Conservation (phyloP, 768 basidiomycete species). For the Lepiota brunneoincarnata region DNA sequence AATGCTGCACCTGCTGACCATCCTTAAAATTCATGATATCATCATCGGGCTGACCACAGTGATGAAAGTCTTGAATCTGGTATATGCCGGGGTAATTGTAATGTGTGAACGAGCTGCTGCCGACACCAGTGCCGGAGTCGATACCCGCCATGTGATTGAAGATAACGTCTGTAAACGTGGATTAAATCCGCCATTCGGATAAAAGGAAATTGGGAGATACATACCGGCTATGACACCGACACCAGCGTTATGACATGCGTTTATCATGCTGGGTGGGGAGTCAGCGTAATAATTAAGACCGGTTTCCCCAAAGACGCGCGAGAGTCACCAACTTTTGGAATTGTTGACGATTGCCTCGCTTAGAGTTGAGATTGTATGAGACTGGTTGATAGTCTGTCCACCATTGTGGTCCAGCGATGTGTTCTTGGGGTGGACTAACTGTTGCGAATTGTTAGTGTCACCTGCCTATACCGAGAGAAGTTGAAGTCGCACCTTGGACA, state of each 20-base stretch:
- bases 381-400: constrained; percentile 77
- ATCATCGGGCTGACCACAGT: constrained; percentile 53
- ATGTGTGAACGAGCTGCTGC: constrained; percentile 49
- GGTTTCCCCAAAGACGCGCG: neutral
- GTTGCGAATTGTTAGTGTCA: too few species aligned
- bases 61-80: constrained; percentile 54
- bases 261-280: constrained; percentile 38
- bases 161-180: constrained; percentile 42
- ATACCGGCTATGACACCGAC: constrained; percentile 56
- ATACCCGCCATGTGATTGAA: constrained; percentile 65
- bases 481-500: constrained; percentile 52
- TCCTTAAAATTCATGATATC: constrained; percentile 55
- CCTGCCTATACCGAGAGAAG: too few species aligned
- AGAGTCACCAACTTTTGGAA: constrained; percentile 32
- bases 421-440: constrained; percentile 57
- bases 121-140: constrained; percentile 47
- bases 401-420: constrained; percentile 59
- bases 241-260: constrained; percentile 50
- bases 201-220: neutral
- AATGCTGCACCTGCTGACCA: constrained; percentile 54
- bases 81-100: constrained; percentile 53
- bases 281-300: neutral
- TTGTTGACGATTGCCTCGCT: constrained; percentile 57
- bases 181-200: neutral
- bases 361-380: constrained; percentile 62